phyloP scores from a whole-genome alignment of 2,329 filamentous ascomycete genomes.

The Beauveria asiatica region DNA sequence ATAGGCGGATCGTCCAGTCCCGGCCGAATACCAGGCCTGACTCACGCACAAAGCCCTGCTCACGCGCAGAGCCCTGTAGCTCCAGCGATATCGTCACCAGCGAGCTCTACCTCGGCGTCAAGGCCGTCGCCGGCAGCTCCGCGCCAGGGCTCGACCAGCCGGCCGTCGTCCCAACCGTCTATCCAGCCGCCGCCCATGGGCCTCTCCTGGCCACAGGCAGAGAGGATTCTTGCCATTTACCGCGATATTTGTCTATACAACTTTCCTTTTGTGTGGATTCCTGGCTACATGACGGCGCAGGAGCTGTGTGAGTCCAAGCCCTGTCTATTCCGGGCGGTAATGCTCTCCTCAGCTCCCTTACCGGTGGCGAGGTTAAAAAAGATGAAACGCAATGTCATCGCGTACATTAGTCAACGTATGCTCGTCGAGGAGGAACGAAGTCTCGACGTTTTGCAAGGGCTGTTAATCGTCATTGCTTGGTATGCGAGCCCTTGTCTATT shows the following conservation, averaged over 20 bases:
- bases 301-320: constrained; percentile 26
- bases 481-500: constrained; percentile 16
- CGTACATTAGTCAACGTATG: constrained; percentile 33
- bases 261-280: constrained; percentile 31
- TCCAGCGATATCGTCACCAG: constrained; percentile 9
- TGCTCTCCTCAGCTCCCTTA: constrained; percentile 28
- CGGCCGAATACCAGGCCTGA: not conserved
- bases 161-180: not conserved
- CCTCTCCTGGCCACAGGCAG: constrained; percentile 31
- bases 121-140: constrained; percentile 1
- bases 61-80: not conserved
- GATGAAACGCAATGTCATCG: constrained; percentile 33
- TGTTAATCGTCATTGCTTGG: constrained; percentile 38
- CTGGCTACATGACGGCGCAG: constrained; percentile 21
- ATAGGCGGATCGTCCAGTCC: not conserved
- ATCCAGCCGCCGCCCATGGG: constrained; percentile 22
- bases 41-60: not conserved
- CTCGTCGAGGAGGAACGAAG: constrained; percentile 32
- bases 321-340: constrained; percentile 29
- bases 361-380: constrained; percentile 22
- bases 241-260: constrained; percentile 23
- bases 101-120: constrained; percentile 5
- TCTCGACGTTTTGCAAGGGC: constrained; percentile 37
- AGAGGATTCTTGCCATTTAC: constrained; percentile 26
- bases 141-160: constrained; percentile 3